Percentiles rank a stretch among this genome's conserved stretches.
These are phyloP conservation scores for Cystofilobasidium ferigula DNA, from an alignment of 768 basidiomycete species.

Conservation along the genomic window DNA sequence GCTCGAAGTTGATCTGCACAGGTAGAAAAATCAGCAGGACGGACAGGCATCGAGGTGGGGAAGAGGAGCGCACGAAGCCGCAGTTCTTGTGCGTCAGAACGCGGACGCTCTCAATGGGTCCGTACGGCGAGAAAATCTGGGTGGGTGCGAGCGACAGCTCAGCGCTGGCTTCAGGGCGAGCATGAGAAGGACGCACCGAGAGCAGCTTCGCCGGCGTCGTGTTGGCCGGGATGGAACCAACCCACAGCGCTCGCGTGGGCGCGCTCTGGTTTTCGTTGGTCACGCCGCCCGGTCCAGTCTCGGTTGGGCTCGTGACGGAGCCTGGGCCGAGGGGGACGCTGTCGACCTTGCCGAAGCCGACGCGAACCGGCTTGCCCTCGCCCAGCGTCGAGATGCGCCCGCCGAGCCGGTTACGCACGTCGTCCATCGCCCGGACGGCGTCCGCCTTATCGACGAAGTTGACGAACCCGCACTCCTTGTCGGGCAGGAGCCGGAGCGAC, in stretches of 20 bases:
- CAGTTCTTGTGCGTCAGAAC: conserved; percentile 97
- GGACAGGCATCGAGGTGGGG: neutral
- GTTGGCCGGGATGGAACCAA: conserved; percentile 89
- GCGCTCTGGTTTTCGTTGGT: conserved; percentile 79
- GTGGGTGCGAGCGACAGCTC: neutral
- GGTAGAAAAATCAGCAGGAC: neutral
- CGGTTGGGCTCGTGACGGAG: conserved; percentile 15
- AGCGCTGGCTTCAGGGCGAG: neutral
- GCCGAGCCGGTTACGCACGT: conserved; percentile 87
- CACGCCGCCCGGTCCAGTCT: conserved; percentile 48
- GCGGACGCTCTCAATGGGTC: conserved; percentile 91
- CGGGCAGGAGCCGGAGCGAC: conserved; percentile 82
- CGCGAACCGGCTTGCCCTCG: conserved; percentile 75
- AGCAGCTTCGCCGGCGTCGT: conserved; percentile 90
- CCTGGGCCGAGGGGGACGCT: conserved; percentile 61
- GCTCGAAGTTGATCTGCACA: conserved; percentile 81
- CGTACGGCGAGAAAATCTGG: conserved; percentile 83
- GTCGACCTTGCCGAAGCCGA: conserved; percentile 96
- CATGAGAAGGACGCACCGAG: conserved; percentile 39
- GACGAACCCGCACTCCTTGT: conserved; percentile 99
- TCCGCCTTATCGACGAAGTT: conserved; percentile 94
- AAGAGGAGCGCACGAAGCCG: conserved; percentile 46
- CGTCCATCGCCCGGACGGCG: conserved; percentile 95
- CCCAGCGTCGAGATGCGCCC: conserved; percentile 68
- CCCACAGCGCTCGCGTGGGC: conserved; percentile 92